Evolutionary conservation across 306 rosid species (phyloP).

Genomic region (Parietaria judaica): DNA sequence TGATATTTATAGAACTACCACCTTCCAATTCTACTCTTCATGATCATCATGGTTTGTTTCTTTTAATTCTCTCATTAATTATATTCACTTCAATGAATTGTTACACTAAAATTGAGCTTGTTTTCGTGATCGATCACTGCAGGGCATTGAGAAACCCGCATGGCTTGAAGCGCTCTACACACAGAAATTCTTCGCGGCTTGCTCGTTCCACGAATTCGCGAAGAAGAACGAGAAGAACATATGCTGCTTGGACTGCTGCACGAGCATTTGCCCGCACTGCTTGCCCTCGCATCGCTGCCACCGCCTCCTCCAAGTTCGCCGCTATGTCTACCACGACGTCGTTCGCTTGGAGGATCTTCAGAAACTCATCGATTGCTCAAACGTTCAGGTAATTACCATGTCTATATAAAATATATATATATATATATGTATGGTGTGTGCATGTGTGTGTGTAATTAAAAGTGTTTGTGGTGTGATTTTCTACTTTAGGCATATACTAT

Average conservation of each 20-base stretch:
- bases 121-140: neutral
- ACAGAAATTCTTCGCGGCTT: conserved; percentile 72
- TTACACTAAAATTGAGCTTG: no score
- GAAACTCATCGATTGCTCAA: conserved; percentile 84
- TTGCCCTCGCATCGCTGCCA: conserved; percentile 81
- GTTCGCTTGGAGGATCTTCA: conserved; percentile 93
- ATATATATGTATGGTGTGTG: neutral
- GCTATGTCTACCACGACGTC: conserved; percentile 91
- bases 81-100: neutral
- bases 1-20: neutral
- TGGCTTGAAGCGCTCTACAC: conserved; percentile 93
- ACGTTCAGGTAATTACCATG: conserved; percentile 57
- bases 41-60: conserved; percentile 61
- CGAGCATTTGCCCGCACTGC: conserved; percentile 90
- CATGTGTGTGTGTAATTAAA: neutral
- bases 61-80: neutral
- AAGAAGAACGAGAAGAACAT: conserved; percentile 95
- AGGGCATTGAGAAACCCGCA: conserved; percentile 90
- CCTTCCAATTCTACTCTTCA: conserved; percentile 6
- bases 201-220: conserved; percentile 64
- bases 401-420: neutral
- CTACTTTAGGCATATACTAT: conserved; percentile 67
- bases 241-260: conserved; percentile 90
- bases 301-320: conserved; percentile 94
- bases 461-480: neutral